Evolutionary conservation across 176 grass and related monocot genomes (phyloP), one percentile per base, ranked within the genome.

Genomic region (Eleusine coracana): DNA sequence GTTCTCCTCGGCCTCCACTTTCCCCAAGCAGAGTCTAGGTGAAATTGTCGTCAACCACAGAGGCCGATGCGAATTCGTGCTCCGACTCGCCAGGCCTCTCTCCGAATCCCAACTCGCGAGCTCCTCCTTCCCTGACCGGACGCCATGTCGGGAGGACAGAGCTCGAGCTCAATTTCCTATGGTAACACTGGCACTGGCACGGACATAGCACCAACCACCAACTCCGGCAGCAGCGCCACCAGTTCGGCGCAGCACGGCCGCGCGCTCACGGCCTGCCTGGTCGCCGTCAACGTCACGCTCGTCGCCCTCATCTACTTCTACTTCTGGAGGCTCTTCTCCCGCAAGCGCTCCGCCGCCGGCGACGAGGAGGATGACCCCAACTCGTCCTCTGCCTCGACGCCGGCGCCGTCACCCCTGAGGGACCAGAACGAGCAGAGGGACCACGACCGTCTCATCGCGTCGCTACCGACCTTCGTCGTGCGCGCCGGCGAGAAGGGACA

Each of bases 221-320:
- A 34, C 51, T 0, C 21, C 74, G 31, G 2, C 31, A 34, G 31
- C 31, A 18, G 37, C 21, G 41, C 14, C 51, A 44, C 27, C 67
- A 17, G 60, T 1, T 74, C 70, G 77, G 61, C 70, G 13, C 76
- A 71, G 4, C 87, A 90, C 39, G 67, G 75, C 5, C 77, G 60
- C 34, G 63, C 76, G 48, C 73, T 88, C 40, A 79, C 77, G 37
- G 88, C 80, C 6, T 77, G 68, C 70, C 50, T 93, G 29, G 34
- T 93, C n/a, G 74, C 74, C 39, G 48, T 71, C 46, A 93, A 93
- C 73, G 23, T 93, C 65, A 66, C 66, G 49, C 76, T 90, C 75
- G 16, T 93, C 81, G 14, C 81, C 65, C 87, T 93, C 59, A 48
- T 93, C 72, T 93, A 85, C 72, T 70, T 90, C 70, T 93, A 76